Base-by-base conservation (phyloP, 2,329 filamentous ascomycete genomes). In the Xylariales sp. region DNA sequence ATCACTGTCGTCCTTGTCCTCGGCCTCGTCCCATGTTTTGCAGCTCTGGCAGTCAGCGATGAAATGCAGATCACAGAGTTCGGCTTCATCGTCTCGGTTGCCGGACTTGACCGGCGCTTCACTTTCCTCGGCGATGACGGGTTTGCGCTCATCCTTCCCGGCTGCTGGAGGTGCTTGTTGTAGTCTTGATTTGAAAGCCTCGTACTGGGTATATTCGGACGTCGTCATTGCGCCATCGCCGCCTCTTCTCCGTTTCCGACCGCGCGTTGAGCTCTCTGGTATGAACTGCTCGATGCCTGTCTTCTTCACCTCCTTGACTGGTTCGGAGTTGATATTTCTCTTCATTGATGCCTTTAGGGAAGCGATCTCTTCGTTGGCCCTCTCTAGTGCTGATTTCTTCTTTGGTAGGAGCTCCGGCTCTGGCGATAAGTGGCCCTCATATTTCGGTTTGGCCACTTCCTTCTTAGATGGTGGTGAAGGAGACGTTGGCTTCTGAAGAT, bases 31-130 rank as follows among this genome's bases (percentile, higher is more conserved):
- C 88, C 90, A 95, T 0, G 84, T 78, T 44, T 79, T 81, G 62
- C 93, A 97, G 32, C 88, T 95, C 59, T 95, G 88, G 62, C 93
- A 98, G 54, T 94, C 87, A 36, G 86, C 86, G 48, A 98, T 94
- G 62, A 97, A 98, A 61, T 98, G 93, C 25, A 98, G 68, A 60
- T 97, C 93, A 58, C 93, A 98, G 4, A 94, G 72, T 37, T 75
- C 75, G 3, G 80, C 82, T 59, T 94, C 88, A 28, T 85, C 80
- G 3, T 83, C 82, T 14, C 74, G 73, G 46, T 58, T 51, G 21
- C 28, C 49, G 2, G 46, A 51, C 14, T 46, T 41, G 24, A 47
- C 47, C 5, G 51, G 54, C 27, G 53, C 53, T 4, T 51, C 51
- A 22, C 56, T 57, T 10, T 57, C 55, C 8, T 56, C 51, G 19